phyloP scores from a whole-genome alignment of 805 yeast genomes.

The Monosporozyma siamensis region DNA sequence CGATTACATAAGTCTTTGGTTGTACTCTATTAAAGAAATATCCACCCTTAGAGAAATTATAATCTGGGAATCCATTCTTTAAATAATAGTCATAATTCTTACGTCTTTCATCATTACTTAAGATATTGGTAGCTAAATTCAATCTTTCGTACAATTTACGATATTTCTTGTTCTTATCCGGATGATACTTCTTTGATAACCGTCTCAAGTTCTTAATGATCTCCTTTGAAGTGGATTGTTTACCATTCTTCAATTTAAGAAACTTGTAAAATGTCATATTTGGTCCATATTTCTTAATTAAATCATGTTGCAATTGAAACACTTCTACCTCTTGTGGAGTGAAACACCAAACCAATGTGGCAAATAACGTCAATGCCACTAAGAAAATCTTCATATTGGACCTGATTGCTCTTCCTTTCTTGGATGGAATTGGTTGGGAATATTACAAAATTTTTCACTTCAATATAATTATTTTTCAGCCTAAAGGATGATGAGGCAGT shows the following conservation, averaged over 20 bases:
- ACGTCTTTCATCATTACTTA: conserved; percentile 50
- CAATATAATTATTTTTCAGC: too few species aligned
- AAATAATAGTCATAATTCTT: conserved; percentile 80
- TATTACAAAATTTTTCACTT: too few species aligned
- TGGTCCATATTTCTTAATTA: conserved; percentile 53
- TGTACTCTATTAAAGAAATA: conserved; percentile 52
- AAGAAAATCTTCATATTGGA: conserved; percentile 5
- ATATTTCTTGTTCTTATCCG: conserved; percentile 58
- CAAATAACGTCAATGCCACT: conserved; percentile 4
- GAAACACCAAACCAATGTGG: conserved; percentile 38
- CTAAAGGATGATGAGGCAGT: too few species aligned
- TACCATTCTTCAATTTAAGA: conserved; percentile 38
- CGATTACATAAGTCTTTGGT: conserved; percentile 53
- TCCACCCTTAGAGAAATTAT: conserved; percentile 53
- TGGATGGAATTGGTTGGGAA: too few species aligned
- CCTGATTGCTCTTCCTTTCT: too few species aligned
- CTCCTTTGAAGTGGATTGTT: conserved; percentile 41
- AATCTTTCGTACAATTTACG: conserved; percentile 59
- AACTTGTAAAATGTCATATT: conserved; percentile 61
- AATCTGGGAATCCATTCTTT: conserved; percentile 75
- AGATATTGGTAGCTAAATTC: conserved; percentile 64
- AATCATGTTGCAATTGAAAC: conserved; percentile 57
- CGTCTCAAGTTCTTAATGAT: conserved; percentile 61
- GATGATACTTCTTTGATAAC: conserved; percentile 66
- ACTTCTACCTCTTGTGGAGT: conserved; percentile 69